Base-by-base conservation (phyloP, 1,284 basidiomycete species). In the Wallemia hederae region DNA sequence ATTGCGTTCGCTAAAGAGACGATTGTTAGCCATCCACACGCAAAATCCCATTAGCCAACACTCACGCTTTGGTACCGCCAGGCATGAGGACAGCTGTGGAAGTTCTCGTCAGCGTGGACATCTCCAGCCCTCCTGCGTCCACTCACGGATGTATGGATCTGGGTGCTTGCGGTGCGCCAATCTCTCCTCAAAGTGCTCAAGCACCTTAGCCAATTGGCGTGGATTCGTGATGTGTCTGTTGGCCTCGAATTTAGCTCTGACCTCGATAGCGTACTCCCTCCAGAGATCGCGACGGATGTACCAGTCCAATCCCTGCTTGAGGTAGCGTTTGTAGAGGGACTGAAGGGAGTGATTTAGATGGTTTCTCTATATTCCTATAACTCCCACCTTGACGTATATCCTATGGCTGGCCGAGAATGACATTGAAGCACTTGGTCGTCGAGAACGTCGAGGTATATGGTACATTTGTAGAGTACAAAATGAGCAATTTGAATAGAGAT, bases 141-240 rank as follows among this genome's bases (percentile, higher is more conserved):
- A 76, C 80, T 73, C 72, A 94, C 90, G 74, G 71, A 83, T 82
- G 72, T 90, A 89, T 59, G 90, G 90, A 72, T 94, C 90, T 14
- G 89, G 90, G 70, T 96, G 90, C 64, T 74, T 74, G 66, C 73
- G 77, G 28, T 71, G 72, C 17, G 79, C 81, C 27, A 94, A 74
- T 27, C 78, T 72, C 9, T 79, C 81, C 73, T 94, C 90, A 5
- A 88, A 87, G 67, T 81, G 79, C 67, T 81, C 79, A 49, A 96
- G 73, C 61, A 94, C 78, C n/a, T 73, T 69, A 15, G 85, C 84
- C 60, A 96, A 74, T 27, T 83, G 82, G 64, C 90, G 78, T 17
- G 90, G 90, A 70, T 94, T 87, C 62, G 80, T 78, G 60, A 94
- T 80, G 69, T 92, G 76, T 63, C 90, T 90, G 76, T 94, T 87